Base-by-base conservation (phyloP, 1,284 basidiomycete species). In the Puccinia polysora region DNA sequence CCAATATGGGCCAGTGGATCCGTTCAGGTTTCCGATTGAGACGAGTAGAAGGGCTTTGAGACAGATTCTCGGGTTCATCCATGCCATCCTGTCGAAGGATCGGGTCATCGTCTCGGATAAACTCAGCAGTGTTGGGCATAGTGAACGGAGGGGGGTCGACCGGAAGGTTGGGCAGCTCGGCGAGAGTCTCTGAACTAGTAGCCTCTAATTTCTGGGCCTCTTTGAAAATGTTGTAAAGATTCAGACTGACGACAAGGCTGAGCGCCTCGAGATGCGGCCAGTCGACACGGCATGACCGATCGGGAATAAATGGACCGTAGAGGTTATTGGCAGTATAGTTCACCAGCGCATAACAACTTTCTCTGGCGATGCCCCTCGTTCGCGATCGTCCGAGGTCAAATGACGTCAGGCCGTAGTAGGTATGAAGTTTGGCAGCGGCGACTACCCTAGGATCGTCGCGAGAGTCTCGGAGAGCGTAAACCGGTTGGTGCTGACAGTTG, bases 1-100 rank as follows among this genome's bases (percentile, higher is more conserved):
- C 10, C n/a, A 71, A 38, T 12, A 71, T 71, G 36, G 68, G 68
- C 68, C 68, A 71, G n/a, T 38, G n/a, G 38, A 71, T 71, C 4
- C 43, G 43, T 25, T 47, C 56, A 3, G 15, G 45, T 32, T 23
- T 43, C 2, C 25, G 28, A 47, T 47, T 23, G 10, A 23, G 10
- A 15, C n/a, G 14, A 58, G 14, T 10, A 34, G 20, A 58, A 7
- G 55, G 28, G 12, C 12, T 7, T 7, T 52, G 14, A 45, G n/a
- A 45, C 10, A 45, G 10, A 45, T 45, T 10, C 10, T 45, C n/a
- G 10, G 40, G n/a, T 10, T 59, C 32, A n/a, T 38, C 2, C 2
- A n/a, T 34, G n/a, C 40, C 40, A 23, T 38, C n/a, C 20, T 64
- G 45, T 1, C 36, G 62, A 10, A 50, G 43, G 62, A 64, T 64